Conservation (phyloP, 192 early-diverging fungal species). For the Chytriomyces sp. region DNA sequence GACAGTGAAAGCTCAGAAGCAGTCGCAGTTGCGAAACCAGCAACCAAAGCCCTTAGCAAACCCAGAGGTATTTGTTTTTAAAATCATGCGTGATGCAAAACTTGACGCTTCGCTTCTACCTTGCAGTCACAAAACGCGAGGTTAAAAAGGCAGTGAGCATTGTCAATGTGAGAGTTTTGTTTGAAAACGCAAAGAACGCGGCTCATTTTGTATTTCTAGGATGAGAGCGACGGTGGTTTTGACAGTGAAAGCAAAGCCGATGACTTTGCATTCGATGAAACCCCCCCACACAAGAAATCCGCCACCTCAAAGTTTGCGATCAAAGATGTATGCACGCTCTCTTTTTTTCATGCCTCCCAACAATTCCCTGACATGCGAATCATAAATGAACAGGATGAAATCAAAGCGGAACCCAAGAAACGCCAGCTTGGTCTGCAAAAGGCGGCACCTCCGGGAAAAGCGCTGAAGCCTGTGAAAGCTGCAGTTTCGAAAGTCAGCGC, state of each 20-base stretch:
- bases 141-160: background rate
- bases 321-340: background rate
- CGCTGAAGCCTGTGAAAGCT: constrained; percentile 5
- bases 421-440: constrained; percentile 23
- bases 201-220: constrained; percentile 2
- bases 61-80: background rate
- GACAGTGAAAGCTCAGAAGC: background rate
- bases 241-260: background rate
- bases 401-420: constrained; percentile 7
- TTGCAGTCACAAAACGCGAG: background rate
- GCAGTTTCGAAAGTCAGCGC: background rate
- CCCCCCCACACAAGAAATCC: constrained; percentile 24
- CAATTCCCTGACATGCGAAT: background rate
- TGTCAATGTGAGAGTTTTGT: background rate
- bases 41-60: background rate
- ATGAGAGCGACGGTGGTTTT: constrained; percentile 11
- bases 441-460: constrained; percentile 19
- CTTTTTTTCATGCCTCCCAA: background rate
- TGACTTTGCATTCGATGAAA: constrained; percentile 21
- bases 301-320: constrained; percentile 3
- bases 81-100: background rate
- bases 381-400: background rate
- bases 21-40: background rate
- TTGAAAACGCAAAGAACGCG: background rate
- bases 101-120: background rate